phyloP scores from a whole-genome alignment of 2,329 filamentous ascomycete genomes.

The Ceratocystis lukuohia region DNA sequence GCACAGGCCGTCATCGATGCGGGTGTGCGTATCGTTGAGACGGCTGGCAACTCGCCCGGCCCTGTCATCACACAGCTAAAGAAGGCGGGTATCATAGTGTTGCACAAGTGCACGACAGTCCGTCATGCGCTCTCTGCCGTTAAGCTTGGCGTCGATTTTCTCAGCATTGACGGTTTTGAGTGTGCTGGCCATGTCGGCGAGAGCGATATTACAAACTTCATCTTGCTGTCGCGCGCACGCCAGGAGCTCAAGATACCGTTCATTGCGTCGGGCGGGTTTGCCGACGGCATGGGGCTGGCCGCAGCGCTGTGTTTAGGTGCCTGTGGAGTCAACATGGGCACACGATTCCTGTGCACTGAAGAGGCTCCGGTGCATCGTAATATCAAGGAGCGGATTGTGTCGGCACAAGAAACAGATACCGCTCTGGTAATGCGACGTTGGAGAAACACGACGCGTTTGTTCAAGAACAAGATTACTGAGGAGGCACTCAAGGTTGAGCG shows the following conservation, averaged over 20 bases:
- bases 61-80: slow-evolving; percentile 86
- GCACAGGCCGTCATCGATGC: slow-evolving; percentile 88
- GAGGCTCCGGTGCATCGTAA: slow-evolving; percentile 87
- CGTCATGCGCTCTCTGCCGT: slow-evolving; percentile 81
- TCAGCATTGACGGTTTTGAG: slow-evolving; percentile 95
- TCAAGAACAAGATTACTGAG: slow-evolving; percentile 75
- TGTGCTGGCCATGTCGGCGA: slow-evolving; percentile 85
- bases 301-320: slow-evolving; percentile 82
- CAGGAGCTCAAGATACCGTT: slow-evolving; percentile 79
- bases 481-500: slow-evolving; percentile 72
- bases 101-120: slow-evolving; percentile 98
- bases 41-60: slow-evolving; percentile 75
- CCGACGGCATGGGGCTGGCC: slow-evolving; percentile 83
- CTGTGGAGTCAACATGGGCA: slow-evolving; percentile 96
- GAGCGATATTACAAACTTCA: slow-evolving; percentile 79
- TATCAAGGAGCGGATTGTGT: slow-evolving; percentile 86
- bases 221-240: slow-evolving; percentile 70
- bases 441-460: slow-evolving; percentile 84
- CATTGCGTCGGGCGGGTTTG: slow-evolving; percentile 91
- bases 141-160: slow-evolving; percentile 90
- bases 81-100: slow-evolving; percentile 58
- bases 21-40: slow-evolving; percentile 82
- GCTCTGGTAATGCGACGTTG: slow-evolving; percentile 76
- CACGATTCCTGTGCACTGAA: slow-evolving; percentile 89
- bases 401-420: slow-evolving; percentile 80